Conservation (phyloP, 169 alveolate genomes). For the Plasmodium malariae region DNA sequence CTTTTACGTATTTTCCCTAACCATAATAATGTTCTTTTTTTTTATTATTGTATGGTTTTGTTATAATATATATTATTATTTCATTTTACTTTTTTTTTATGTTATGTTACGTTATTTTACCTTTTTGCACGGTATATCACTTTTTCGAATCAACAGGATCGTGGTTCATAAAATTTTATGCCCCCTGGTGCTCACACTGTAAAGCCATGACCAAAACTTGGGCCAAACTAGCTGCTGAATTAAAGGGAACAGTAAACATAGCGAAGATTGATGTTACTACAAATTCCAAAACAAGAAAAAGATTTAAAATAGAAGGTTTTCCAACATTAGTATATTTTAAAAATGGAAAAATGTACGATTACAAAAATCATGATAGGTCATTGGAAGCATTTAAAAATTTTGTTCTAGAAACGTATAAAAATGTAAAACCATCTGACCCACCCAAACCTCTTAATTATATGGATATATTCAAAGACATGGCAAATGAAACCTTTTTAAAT, state of each 20-base stretch:
- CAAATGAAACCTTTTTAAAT: constrained; percentile 37
- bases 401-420: constrained; percentile 76
- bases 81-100: too few species aligned
- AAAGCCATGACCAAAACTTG: constrained; percentile 91
- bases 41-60: too few species aligned
- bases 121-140: constrained; percentile 1
- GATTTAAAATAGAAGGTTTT: constrained; percentile 93
- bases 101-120: neutral
- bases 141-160: constrained; percentile 80
- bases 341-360: constrained; percentile 92
- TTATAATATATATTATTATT: too few species aligned
- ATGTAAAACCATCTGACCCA: constrained; percentile 38
- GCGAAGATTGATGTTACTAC: constrained; percentile 89
- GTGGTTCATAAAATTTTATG: constrained; percentile 94
- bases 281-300: constrained; percentile 83
- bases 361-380: constrained; percentile 82
- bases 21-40: too few species aligned
- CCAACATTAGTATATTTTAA: constrained; percentile 96
- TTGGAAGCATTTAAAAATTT: constrained; percentile 80
- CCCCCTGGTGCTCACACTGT: constrained; percentile 96
- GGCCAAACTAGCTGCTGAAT: constrained; percentile 94
- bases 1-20: too few species aligned
- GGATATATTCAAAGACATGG: constrained; percentile 53
- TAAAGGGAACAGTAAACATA: constrained; percentile 87
- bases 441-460: constrained; percentile 47